Evolutionary conservation across 1,284 basidiomycete species (phyloP).

Genomic region (Porphyrellus sp.): DNA sequence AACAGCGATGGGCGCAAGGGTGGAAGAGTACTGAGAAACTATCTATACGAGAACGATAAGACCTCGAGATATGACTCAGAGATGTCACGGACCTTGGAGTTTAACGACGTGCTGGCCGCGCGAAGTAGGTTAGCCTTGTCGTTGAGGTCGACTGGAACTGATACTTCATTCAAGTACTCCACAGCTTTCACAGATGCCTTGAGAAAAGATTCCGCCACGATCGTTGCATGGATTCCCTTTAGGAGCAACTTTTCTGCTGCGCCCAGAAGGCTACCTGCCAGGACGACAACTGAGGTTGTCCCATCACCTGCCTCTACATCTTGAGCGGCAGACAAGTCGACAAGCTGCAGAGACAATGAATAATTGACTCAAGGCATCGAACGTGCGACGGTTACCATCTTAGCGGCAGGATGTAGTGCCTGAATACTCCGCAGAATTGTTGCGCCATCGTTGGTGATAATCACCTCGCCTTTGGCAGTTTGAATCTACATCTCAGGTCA

Average conservation of each 20-base stretch:
- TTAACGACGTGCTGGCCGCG: constrained; percentile 93
- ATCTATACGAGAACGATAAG: constrained; percentile 55
- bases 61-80: neutral
- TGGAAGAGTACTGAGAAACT: constrained; percentile 98
- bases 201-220: constrained; percentile 95
- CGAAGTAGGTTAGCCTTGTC: constrained; percentile 87
- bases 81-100: constrained; percentile 75
- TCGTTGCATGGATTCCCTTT: constrained; percentile 97
- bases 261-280: constrained; percentile 89
- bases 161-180: constrained; percentile 91
- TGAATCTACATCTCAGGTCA: constrained; percentile 70
- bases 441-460: constrained; percentile 99
- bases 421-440: constrained; percentile 98
- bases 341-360: constrained; percentile 55
- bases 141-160: constrained; percentile 87
- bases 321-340: constrained; percentile 97
- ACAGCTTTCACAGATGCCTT: constrained; percentile 91
- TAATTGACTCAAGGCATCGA: constrained; percentile 6
- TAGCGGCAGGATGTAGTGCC: constrained; percentile 95
- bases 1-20: constrained; percentile 95
- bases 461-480: constrained; percentile 93
- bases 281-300: constrained; percentile 97
- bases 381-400: constrained; percentile 72
- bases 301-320: constrained; percentile 99
- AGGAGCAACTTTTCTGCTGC: constrained; percentile 97